Conservation (phyloP, 1,139 yeast species). For the Candida sp. region DNA sequence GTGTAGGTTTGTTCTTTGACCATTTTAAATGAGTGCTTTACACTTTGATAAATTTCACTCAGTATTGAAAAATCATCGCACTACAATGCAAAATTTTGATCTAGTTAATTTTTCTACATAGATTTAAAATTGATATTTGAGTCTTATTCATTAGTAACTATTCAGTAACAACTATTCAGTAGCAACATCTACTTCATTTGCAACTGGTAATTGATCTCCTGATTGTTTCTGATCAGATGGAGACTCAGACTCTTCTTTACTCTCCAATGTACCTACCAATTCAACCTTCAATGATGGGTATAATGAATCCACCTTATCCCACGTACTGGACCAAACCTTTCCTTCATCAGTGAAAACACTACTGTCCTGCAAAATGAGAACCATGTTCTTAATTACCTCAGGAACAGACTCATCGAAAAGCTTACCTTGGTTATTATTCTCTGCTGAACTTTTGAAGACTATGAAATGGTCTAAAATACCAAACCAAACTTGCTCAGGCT, state of each 20-base stretch:
- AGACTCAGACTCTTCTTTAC: not conserved
- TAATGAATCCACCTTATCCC: constrained; percentile 42
- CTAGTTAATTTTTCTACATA: too few species aligned
- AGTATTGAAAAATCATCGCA: not conserved
- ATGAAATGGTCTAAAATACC: constrained; percentile 31
- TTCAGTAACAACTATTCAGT: not conserved
- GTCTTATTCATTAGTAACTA: too few species aligned
- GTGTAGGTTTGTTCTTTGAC: constrained; percentile 45
- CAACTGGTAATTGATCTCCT: constrained; percentile 5
- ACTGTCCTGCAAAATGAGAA: constrained; percentile 33
- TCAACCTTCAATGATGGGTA: constrained; percentile 42
- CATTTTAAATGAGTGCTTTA: constrained; percentile 8
- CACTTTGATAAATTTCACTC: not conserved
- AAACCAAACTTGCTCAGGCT: constrained; percentile 30
- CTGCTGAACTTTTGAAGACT: constrained; percentile 20
- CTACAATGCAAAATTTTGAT: not conserved
- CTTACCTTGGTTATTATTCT: constrained; percentile 30
- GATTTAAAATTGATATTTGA: too few species aligned
- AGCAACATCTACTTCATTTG: not conserved
- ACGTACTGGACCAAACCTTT: constrained; percentile 29
- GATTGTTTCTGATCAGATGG: not conserved
- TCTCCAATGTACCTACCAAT: constrained; percentile 8
- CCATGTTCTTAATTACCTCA: constrained; percentile 63
- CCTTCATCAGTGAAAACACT: constrained; percentile 20
- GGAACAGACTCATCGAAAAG: constrained; percentile 52